Percentiles rank a stretch among this genome's conserved stretches.
Evolutionary conservation across 371 early-diverging fungal genomes (phyloP).

Genomic region (Fennellomyces sp.): DNA sequence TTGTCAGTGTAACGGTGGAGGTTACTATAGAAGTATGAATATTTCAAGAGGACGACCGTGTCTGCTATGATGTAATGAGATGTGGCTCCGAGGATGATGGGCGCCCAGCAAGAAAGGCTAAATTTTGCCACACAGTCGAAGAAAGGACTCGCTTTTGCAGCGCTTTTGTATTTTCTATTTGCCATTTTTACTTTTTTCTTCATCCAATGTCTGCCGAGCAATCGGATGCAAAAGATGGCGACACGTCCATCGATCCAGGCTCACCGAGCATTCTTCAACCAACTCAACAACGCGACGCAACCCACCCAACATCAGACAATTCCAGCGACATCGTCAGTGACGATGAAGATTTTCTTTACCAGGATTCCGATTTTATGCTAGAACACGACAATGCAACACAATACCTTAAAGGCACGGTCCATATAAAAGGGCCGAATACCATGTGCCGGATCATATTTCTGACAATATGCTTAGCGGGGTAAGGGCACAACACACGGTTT

Average conservation of each 20-base stretch:
- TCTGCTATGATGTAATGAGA: no score
- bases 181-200: background rate
- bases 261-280: background rate
- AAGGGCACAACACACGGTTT: constrained; percentile 6
- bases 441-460: constrained; percentile 39
- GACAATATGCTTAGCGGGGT: constrained; percentile 48
- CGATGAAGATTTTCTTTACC: constrained; percentile 12
- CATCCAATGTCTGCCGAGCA: background rate
- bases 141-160: no score
- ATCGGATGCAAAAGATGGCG: background rate
- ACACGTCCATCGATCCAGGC: background rate
- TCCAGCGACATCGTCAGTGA: background rate
- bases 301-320: background rate
- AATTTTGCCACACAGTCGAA: no score
- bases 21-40: no score
- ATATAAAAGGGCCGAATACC: constrained; percentile 40
- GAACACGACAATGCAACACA: background rate
- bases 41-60: no score
- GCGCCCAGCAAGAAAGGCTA: no score
- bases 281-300: constrained; percentile 1
- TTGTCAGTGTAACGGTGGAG: no score
- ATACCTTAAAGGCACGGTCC: constrained; percentile 13
- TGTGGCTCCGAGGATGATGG: no score
- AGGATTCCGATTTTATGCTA: constrained; percentile 10
- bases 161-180: background rate